Base-by-base conservation (phyloP, 805 yeast species). In the Crinitomyces ghanaensis region DNA sequence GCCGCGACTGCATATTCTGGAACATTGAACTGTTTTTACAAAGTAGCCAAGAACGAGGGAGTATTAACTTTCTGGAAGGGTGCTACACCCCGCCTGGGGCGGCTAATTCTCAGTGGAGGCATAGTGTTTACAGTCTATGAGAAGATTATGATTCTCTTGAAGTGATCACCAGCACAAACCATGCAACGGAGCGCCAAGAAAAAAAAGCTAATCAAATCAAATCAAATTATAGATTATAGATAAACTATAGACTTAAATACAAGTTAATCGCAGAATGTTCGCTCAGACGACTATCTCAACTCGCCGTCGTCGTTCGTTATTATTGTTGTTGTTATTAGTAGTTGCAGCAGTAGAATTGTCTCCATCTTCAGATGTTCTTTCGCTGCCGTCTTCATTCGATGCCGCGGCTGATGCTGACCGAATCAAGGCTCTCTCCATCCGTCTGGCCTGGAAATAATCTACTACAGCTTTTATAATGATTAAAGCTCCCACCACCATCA, bases 111-210 rank as follows among this genome's bases (percentile, higher is more conserved):
- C 51, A 80, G 94, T 59, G 98, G 98, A 40, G 98, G 98, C 49
- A 88, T 88, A 45, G 96, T 91, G 19, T 88, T 88, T 61, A 91
- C 97, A 14, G 82, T 91, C 36, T 88, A 88, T 56, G 98, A 88
- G 56, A 82, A 85, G 60, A 78, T 88, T 63, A 65, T 88, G 56
- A 70, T 65, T 24, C 33, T 77, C n/a, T 11, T 28, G 13, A 15
- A n/a, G 9, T 26, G 14, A 26, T 11, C n/a, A n/a, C n/a, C n/a
- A n/a, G n/a, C n/a, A n/a, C n/a, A n/a, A n/a, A n/a, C n/a, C n/a
- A n/a, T n/a, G n/a, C n/a, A n/a, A n/a, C n/a, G n/a, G n/a, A n/a
- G n/a, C n/a, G n/a, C n/a, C n/a, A n/a, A n/a, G n/a, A n/a, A n/a
- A n/a, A n/a, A n/a, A n/a, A n/a, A n/a, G n/a, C n/a, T n/a, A n/a